Percentiles rank a stretch among this genome's conserved stretches.
Evolutionary conservation across 768 basidiomycete species (phyloP).

Genomic region (Cyclocybe aegerita): DNA sequence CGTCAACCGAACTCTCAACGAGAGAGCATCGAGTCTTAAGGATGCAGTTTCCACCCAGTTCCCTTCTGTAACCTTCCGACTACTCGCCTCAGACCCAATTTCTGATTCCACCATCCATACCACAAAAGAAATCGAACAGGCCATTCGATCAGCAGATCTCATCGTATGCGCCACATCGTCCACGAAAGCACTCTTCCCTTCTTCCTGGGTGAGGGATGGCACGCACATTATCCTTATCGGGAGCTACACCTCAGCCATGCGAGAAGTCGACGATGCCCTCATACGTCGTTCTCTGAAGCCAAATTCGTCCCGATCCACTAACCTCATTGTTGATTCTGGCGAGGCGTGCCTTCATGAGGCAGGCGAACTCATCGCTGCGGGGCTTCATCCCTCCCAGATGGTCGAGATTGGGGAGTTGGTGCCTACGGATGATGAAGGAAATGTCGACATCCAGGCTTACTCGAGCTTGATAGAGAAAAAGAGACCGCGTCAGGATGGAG

Average conservation of each 20-base stretch:
- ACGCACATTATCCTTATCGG: constrained; percentile 78
- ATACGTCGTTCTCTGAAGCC: constrained; percentile 36
- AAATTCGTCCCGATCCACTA: constrained; percentile 10
- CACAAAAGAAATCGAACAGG: constrained; percentile 21
- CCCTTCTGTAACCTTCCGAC: constrained; percentile 20
- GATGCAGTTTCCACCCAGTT: constrained; percentile 21
- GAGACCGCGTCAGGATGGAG: neutral
- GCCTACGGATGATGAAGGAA: constrained; percentile 11
- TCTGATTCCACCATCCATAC: neutral
- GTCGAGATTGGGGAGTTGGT: constrained; percentile 74
- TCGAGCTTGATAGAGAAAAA: neutral
- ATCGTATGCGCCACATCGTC: constrained; percentile 82
- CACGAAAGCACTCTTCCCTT: constrained; percentile 66
- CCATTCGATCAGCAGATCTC: constrained; percentile 45
- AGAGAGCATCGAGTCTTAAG: constrained; percentile 42
- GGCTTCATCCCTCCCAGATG: constrained; percentile 36
- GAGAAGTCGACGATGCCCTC: constrained; percentile 64
- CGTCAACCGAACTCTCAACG: constrained; percentile 58
- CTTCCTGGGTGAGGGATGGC: constrained; percentile 56
- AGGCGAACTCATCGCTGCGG: constrained; percentile 74
- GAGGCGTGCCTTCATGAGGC: constrained; percentile 74
- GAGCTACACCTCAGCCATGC: constrained; percentile 81
- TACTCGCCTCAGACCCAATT: constrained; percentile 14
- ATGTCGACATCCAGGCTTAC: constrained; percentile 6
- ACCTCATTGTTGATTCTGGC: constrained; percentile 73